A percentile compares a stretch with the other conserved stretches of the same genome.
Evolutionary conservation across 2,329 filamentous ascomycete genomes (phyloP).

Genomic region (Aureobasidium sp.): DNA sequence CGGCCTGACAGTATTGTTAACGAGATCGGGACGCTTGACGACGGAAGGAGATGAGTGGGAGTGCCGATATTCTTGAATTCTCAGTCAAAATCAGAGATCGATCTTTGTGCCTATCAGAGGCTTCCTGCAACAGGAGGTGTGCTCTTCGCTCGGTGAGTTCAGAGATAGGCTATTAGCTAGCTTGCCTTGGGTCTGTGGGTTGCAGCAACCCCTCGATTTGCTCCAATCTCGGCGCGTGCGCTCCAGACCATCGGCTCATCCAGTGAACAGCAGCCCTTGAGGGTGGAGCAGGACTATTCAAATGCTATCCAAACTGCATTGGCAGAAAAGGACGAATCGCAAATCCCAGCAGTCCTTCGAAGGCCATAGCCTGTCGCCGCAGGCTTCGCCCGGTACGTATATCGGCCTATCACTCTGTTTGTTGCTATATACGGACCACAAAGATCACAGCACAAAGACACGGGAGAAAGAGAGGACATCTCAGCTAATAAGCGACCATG

Average conservation of each 20-base stretch:
- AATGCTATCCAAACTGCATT: constrained; percentile 18
- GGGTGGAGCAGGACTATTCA: constrained; percentile 12
- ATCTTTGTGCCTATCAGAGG: neutral
- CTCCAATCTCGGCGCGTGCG: constrained; percentile 16
- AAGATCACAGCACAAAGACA: neutral
- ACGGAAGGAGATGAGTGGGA: neutral
- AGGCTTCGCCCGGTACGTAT: constrained; percentile 12
- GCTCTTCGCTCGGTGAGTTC: neutral
- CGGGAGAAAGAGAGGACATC: neutral
- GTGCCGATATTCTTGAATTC: neutral
- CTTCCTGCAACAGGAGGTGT: neutral
- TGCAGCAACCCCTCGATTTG: constrained; percentile 16
- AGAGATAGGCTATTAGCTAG: constrained; percentile 13
- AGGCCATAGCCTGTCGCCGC: constrained; percentile 12
- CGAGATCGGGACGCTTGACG: neutral
- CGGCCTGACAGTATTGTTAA: neutral
- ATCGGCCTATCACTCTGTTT: neutral
- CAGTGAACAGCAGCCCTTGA: constrained; percentile 9
- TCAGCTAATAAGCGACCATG: neutral
- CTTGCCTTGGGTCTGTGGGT: constrained; percentile 2
- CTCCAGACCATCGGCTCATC: constrained; percentile 15
- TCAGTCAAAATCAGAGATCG: neutral
- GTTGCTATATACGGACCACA: neutral
- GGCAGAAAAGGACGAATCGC: constrained; percentile 15
- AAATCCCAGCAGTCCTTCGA: constrained; percentile 14